Conservation (phyloP, 2,329 filamentous ascomycete genomes). For the Cladobotryum protrusum region DNA sequence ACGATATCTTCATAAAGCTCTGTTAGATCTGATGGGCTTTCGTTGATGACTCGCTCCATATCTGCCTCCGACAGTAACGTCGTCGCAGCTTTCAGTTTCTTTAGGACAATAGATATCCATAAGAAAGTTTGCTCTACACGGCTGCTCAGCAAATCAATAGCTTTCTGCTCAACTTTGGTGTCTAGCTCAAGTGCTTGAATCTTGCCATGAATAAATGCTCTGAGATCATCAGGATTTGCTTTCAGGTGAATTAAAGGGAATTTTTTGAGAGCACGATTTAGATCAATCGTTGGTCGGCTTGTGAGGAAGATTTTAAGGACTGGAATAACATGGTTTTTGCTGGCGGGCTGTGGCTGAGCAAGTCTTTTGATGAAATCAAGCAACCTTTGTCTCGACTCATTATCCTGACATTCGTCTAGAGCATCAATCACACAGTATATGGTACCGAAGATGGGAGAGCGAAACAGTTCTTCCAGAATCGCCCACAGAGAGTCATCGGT, state of each 20-base stretch:
- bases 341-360: no score
- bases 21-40: not conserved
- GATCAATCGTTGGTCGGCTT: no score
- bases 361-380: no score
- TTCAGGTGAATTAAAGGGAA: no score
- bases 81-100: not conserved
- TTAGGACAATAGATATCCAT: not conserved
- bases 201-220: no score
- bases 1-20: not conserved
- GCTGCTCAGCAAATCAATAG: not conserved
- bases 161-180: not conserved
- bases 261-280: no score
- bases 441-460: not conserved
- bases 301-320: no score
- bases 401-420: conserved; percentile 1
- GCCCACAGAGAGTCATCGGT: no score
- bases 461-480: not conserved
- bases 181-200: no score
- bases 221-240: no score
- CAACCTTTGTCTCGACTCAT: not conserved
- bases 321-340: no score
- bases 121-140: not conserved
- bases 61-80: not conserved
- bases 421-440: conserved; percentile 5
- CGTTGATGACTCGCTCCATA: not conserved